phyloP scores from a whole-genome alignment of 164 flowering plant genomes.

The Warburgia ugandensis region DNA sequence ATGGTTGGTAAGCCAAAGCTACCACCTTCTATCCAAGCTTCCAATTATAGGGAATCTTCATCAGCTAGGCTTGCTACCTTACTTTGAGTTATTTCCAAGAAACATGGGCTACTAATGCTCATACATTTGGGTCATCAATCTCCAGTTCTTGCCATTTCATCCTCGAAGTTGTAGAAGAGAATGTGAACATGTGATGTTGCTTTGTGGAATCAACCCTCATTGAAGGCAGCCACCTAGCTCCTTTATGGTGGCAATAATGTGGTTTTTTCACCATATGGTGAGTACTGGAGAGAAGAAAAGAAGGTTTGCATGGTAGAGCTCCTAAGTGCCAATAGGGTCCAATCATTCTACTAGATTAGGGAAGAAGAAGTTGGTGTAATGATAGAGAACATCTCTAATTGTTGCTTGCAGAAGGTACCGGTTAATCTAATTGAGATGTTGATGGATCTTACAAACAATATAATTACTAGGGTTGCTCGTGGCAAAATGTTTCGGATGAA shows the following conservation, averaged over 20 bases:
- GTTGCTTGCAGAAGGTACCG: neutral
- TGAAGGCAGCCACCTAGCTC: neutral
- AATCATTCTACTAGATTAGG: conserved; percentile 11
- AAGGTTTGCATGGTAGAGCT: conserved; percentile 18
- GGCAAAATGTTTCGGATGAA: conserved; percentile 12
- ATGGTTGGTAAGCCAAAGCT: neutral
- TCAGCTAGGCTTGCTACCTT: conserved; percentile 8
- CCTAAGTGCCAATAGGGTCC: conserved; percentile 13
- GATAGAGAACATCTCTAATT: neutral
- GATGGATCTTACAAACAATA: neutral
- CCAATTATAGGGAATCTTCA: too few species aligned
- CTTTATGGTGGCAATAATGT: conserved; percentile 9
- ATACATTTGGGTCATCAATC: conserved; percentile 4
- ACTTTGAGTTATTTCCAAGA: conserved; percentile 8
- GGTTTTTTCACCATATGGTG: conserved; percentile 16
- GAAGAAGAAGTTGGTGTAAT: conserved; percentile 12
- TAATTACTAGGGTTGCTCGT: conserved; percentile 10
- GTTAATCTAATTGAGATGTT: conserved; percentile 1
- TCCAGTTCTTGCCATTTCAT: conserved; percentile 10
- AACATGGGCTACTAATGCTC: conserved; percentile 13
- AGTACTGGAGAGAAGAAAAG: conserved; percentile 18
- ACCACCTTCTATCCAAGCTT: conserved; percentile 11
- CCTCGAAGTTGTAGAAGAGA: conserved; percentile 11
- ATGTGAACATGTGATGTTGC: conserved; percentile 8
- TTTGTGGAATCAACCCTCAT: conserved; percentile 1